A percentile compares a stretch with the other conserved stretches of the same genome.
Evolutionary conservation across 1,284 basidiomycete species (phyloP).

Genomic region (Tetrapyrgos nigripes): DNA sequence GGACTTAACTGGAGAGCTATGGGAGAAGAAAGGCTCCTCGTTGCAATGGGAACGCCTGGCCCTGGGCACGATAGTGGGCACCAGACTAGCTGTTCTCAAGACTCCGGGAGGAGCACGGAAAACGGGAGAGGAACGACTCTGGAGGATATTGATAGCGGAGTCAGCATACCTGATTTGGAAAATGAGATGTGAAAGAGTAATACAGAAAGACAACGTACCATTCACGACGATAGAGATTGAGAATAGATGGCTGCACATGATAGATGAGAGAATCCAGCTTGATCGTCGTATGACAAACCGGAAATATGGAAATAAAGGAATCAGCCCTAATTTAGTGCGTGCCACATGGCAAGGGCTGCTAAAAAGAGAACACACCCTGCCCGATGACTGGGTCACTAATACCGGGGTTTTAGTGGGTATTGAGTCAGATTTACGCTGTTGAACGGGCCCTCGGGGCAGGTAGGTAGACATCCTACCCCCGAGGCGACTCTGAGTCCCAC

Average conservation of each 20-base stretch:
- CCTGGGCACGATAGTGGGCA: conserved; percentile 18
- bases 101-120: background rate
- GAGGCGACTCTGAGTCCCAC: no score
- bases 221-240: conserved; percentile 3
- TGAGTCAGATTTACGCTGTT: background rate
- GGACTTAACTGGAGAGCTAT: background rate
- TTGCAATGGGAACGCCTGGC: conserved; percentile 13
- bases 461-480: no score
- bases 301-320: conserved; percentile 18
- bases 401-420: conserved; percentile 29
- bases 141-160: conserved; percentile 34
- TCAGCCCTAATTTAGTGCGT: conserved; percentile 5
- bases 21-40: conserved; percentile 6
- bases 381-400: conserved; percentile 17
- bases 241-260: conserved; percentile 12
- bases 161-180: conserved; percentile 38
- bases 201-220: conserved; percentile 7
- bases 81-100: conserved; percentile 10
- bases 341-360: conserved; percentile 17
- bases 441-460: background rate
- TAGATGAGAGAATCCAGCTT: conserved; percentile 15
- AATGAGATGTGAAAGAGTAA: conserved; percentile 31
- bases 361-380: conserved; percentile 15
- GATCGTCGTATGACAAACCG: conserved; percentile 14
- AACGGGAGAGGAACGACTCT: conserved; percentile 22